Base-by-base conservation (phyloP, 1,139 yeast genomes). In the Chernovozyma sophiae-reginae region DNA sequence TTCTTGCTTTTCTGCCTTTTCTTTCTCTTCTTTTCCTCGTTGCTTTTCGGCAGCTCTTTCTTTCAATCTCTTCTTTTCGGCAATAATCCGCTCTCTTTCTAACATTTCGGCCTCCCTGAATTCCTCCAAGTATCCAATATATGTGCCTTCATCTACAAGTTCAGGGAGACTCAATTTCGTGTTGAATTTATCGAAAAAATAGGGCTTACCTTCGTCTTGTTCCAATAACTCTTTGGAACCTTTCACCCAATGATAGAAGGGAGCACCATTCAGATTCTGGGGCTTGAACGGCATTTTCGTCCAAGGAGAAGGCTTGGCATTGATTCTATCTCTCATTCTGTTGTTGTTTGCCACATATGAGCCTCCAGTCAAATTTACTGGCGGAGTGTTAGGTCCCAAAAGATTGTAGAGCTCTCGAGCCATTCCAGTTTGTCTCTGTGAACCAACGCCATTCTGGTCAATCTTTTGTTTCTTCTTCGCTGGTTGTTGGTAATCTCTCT, bases 311-410 rank as follows among this genome's bases (percentile, higher is more conserved):
- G 87, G 84, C 46, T 78, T 81, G 49, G 81, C 66, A 41, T 77
- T 76, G 40, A 89, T 70, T 46, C 78, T 74, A 40, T 81, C 86
- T 49, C 84, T 86, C 48, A 80, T 79, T 46, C 77, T 76, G 5
- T 49, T 33, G n/a, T 39, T 27, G 18, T 20, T 17, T 34, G 68
- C 38, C 2, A 36, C 66, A 32, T 64, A 65, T 25, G 66, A 53
- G 10, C 76, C 72, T 6, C 76, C 70, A n/a, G 75, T 63, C 12
- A 79, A 53, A 33, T 68, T 69, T 3, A 89, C 78, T 1, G 98
- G 94, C 0, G 98, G 97, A 2, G 95, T 81, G 57, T 87, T 89
- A 30, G 94, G 92, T 2, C 99, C 98, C 30, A 94, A 66, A 41
- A 94, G 69, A 48, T 84, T 85, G 58, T 84, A 90, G 37, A 92